phyloP scores from a whole-genome alignment of 2,329 filamentous ascomycete genomes.

The Penicillium sp. region DNA sequence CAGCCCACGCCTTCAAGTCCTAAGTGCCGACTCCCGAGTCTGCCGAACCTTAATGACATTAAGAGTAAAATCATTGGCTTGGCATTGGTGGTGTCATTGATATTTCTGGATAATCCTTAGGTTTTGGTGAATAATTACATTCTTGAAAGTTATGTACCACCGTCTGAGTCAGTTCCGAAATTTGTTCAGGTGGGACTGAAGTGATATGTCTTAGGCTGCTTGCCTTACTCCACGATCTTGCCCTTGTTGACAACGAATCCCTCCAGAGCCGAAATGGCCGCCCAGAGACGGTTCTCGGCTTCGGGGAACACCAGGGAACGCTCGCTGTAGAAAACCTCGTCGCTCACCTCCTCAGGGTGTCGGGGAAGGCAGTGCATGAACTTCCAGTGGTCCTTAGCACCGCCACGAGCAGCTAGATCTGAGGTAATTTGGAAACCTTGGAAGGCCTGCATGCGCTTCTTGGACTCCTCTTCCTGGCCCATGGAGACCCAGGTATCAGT shows the following conservation, averaged over 20 bases:
- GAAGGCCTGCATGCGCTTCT: slow-evolving; percentile 74
- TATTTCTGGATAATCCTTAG: background rate
- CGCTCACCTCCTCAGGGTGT: slow-evolving; percentile 85
- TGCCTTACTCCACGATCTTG: slow-evolving; percentile 50
- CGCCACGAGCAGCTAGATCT: slow-evolving; percentile 74
- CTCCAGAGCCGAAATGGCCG: slow-evolving; percentile 79
- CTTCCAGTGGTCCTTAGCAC: slow-evolving; percentile 83
- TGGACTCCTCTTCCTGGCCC: slow-evolving; percentile 85
- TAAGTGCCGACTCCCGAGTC: background rate
- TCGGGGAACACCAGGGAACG: slow-evolving; percentile 87
- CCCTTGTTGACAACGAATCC: slow-evolving; percentile 94
- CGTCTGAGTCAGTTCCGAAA: background rate
- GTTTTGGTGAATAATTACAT: background rate
- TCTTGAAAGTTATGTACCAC: background rate
- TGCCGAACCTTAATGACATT: slow-evolving; percentile 6
- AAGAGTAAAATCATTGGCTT: background rate
- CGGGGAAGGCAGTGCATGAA: slow-evolving; percentile 98
- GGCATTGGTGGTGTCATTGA: slow-evolving; percentile 7
- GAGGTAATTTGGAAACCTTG: slow-evolving; percentile 86
- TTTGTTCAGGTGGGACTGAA: background rate
- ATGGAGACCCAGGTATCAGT: slow-evolving; percentile 99
- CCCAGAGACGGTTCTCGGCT: slow-evolving; percentile 91
- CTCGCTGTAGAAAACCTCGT: slow-evolving; percentile 87
- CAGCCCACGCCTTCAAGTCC: background rate
- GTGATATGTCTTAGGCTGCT: background rate